Conservation (phyloP, 2,329 filamentous ascomycete species). For the Rosellinia necatrix region DNA sequence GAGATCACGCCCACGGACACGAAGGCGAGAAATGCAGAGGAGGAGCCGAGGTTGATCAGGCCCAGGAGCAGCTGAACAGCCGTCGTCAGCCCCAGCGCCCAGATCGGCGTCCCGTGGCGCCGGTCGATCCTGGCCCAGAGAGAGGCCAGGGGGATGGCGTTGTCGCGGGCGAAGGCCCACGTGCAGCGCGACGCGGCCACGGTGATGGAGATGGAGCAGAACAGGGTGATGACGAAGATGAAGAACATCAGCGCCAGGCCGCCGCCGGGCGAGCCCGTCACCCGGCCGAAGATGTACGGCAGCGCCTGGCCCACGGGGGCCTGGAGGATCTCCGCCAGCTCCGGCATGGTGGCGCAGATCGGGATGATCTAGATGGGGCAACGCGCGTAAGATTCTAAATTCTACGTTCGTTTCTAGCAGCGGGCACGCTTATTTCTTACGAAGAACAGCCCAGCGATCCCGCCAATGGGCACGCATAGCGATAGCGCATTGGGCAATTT, state of each 20-base stretch:
- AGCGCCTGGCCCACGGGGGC: conserved; percentile 58
- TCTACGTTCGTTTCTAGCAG: too few species aligned
- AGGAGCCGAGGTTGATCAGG: conserved; percentile 61
- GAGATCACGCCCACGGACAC: conserved; percentile 59
- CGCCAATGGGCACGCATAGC: conserved; percentile 57
- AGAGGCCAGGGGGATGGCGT: conserved; percentile 56
- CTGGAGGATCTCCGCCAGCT: conserved; percentile 48
- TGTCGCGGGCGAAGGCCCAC: conserved; percentile 66
- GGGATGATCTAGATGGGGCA: conserved; percentile 51
- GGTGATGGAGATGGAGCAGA: conserved; percentile 68
- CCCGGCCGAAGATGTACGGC: conserved; percentile 56
- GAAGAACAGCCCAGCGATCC: conserved; percentile 59
- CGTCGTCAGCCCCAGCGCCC: conserved; percentile 60
- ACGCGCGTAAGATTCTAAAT: conserved; percentile 5
- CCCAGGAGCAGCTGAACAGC: conserved; percentile 58
- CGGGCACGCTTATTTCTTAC: conserved; percentile 30
- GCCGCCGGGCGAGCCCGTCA: conserved; percentile 55
- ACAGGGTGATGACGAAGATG: conserved; percentile 59
- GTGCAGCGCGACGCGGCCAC: conserved; percentile 70
- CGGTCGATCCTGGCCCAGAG: conserved; percentile 58
- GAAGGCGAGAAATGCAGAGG: conserved; percentile 63
- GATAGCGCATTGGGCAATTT: conserved; percentile 58
- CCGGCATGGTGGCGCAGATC: conserved; percentile 52
- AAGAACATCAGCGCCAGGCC: conserved; percentile 57
- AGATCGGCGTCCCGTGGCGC: conserved; percentile 58